These are phyloP conservation scores for Durio zibethinus DNA, from an alignment of 345 rosid species.

Conservation along the genomic window DNA sequence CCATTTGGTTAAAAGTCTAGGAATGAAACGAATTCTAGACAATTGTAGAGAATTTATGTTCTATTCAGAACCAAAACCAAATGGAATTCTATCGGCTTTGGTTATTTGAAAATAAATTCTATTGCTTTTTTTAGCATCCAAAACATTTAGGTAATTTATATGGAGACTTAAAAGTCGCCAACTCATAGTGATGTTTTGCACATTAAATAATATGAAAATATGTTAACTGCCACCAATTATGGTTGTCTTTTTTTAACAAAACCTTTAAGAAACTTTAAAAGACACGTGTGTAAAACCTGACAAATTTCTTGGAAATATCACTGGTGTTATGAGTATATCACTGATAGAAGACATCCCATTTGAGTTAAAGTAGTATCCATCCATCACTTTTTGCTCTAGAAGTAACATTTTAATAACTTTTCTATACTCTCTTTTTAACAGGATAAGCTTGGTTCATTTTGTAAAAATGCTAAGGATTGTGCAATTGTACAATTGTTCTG, in stretches of 20 bases:
- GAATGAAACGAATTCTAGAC: background rate
- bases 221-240: background rate
- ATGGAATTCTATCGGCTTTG: background rate
- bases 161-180: background rate
- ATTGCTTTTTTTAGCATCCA: background rate
- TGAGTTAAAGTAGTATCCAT: too few species aligned
- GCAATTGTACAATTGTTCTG: too few species aligned
- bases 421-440: too few species aligned
- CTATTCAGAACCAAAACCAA: background rate
- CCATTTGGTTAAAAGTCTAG: background rate
- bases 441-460: too few species aligned
- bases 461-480: too few species aligned
- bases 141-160: conserved; percentile 6
- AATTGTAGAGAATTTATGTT: background rate
- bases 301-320: too few species aligned
- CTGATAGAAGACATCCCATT: too few species aligned
- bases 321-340: too few species aligned
- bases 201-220: background rate
- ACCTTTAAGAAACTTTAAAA: too few species aligned
- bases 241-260: background rate
- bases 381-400: too few species aligned
- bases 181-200: background rate
- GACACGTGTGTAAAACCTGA: too few species aligned
- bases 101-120: background rate
- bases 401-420: too few species aligned